Evolutionary conservation across 2,329 filamentous ascomycete genomes (phyloP).

Genomic region (Dactylonectria macrodidyma): DNA sequence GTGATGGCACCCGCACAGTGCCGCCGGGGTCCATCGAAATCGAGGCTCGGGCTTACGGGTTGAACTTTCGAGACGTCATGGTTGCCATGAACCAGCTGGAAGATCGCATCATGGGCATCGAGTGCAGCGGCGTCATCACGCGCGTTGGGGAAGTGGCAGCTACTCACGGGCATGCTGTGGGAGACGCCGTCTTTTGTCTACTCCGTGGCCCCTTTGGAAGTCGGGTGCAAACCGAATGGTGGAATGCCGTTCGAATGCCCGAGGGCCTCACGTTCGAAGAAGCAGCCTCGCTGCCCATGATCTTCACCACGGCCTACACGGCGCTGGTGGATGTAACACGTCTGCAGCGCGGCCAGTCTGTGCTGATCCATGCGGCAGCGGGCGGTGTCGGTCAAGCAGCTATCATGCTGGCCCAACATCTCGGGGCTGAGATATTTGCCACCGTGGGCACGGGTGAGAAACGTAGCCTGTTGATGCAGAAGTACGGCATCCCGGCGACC

Average conservation of each 20-base stretch:
- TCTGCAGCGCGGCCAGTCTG: slow-evolving; percentile 33
- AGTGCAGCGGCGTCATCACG: slow-evolving; percentile 14
- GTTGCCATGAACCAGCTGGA: slow-evolving; percentile 1
- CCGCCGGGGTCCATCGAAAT: not conserved
- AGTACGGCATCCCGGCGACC: slow-evolving; percentile 26
- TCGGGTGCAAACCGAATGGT: not conserved
- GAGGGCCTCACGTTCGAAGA: slow-evolving; percentile 17
- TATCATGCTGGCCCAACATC: slow-evolving; percentile 40
- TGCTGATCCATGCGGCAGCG: slow-evolving; percentile 48
- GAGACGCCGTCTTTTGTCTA: slow-evolving; percentile 9
- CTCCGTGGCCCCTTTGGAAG: not conserved
- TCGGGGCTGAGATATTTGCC: slow-evolving; percentile 46
- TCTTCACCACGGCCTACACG: slow-evolving; percentile 18
- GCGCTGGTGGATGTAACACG: slow-evolving; percentile 2
- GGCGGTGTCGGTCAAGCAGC: slow-evolving; percentile 48
- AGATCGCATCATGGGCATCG: slow-evolving; percentile 2
- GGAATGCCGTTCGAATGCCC: slow-evolving; percentile 7
- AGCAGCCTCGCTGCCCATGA: slow-evolving; percentile 21
- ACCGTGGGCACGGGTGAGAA: slow-evolving; percentile 52
- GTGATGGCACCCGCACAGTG: too few species aligned
- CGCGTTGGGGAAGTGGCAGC: slow-evolving; percentile 5
- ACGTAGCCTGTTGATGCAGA: not conserved
- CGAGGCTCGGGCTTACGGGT: not conserved
- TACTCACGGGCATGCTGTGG: not conserved
- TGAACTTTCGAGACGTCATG: not conserved